Conservation (phyloP, 768 basidiomycete genomes). For the Cytidiella melzeri region DNA sequence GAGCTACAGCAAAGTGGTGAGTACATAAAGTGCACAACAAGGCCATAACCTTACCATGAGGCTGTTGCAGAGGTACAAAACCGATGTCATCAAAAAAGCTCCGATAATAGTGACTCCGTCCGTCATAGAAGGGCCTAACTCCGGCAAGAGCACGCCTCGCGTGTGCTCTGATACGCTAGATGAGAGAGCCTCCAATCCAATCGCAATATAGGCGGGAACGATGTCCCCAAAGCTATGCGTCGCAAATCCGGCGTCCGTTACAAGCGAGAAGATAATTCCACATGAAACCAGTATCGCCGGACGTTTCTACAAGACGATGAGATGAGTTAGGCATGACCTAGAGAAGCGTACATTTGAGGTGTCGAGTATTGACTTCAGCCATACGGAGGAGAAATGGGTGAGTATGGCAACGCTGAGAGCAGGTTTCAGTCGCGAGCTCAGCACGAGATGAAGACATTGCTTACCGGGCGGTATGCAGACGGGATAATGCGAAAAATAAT, state of each 20-base stretch:
- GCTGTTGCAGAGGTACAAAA: constrained; percentile 56
- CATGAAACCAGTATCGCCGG: constrained; percentile 40
- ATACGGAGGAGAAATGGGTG: constrained; percentile 61
- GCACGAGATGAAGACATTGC: constrained; percentile 20
- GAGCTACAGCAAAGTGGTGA: too few species aligned
- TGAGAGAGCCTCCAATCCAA: constrained; percentile 51
- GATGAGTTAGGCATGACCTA: too few species aligned
- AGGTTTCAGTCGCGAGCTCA: neutral
- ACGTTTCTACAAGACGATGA: too few species aligned
- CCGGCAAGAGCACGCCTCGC: constrained; percentile 48
- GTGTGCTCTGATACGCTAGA: constrained; percentile 63
- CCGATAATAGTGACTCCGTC: constrained; percentile 54
- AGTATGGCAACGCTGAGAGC: constrained; percentile 59
- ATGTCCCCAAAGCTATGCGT: constrained; percentile 36
- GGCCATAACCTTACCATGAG: constrained; percentile 43
- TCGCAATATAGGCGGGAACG: constrained; percentile 61
- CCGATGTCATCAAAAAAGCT: constrained; percentile 55
- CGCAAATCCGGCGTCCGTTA: constrained; percentile 46
- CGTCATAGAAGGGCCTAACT: constrained; percentile 50
- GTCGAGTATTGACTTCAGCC: constrained; percentile 50
- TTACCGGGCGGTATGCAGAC: neutral
- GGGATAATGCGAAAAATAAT: neutral
- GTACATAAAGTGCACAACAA: too few species aligned
- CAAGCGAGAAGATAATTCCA: constrained; percentile 49
- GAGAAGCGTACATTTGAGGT: constrained; percentile 39